Evolutionary conservation across 805 yeast genomes (phyloP).

Genomic region (Candida tammaniensis): DNA sequence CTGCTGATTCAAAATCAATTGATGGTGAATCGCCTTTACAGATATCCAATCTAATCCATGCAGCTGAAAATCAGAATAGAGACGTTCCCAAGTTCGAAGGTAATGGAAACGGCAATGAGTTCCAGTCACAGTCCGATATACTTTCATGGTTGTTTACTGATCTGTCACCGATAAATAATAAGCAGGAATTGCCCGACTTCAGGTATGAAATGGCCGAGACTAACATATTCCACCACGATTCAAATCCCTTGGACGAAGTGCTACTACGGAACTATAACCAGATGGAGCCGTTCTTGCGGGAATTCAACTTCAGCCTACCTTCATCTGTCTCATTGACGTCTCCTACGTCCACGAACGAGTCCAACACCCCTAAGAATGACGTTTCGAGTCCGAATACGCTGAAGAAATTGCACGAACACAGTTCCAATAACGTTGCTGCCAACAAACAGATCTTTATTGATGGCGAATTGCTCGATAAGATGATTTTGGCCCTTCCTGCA

Average conservation of each 20-base stretch:
- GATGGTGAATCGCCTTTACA: constrained; percentile 14
- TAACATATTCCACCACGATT: constrained; percentile 34
- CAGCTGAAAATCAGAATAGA: constrained; percentile 5
- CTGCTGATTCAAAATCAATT: not conserved
- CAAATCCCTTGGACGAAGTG: constrained; percentile 40
- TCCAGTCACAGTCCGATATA: constrained; percentile 31
- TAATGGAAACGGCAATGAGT: not conserved
- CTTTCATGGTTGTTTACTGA: constrained; percentile 41
- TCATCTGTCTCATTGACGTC: constrained; percentile 29
- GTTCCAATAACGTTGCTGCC: constrained; percentile 20
- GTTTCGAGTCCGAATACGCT: constrained; percentile 3
- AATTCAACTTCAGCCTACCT: constrained; percentile 14
- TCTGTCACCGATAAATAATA: constrained; percentile 17
- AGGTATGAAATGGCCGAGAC: constrained; percentile 32
- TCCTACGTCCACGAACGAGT: constrained; percentile 27
- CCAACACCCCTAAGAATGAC: constrained; percentile 6
- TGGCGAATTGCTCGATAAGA: constrained; percentile 30
- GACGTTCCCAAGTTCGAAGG: not conserved
- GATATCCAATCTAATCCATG: constrained; percentile 19
- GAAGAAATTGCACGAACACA: constrained; percentile 11
- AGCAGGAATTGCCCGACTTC: constrained; percentile 2
- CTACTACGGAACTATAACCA: too few relatives aligned
- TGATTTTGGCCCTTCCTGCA: constrained; percentile 28
- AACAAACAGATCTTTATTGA: constrained; percentile 40
- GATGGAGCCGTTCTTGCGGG: too few relatives aligned